Conservation (phyloP, 495 filamentous ascomycete genomes). For the Penicillium cataractarum region DNA sequence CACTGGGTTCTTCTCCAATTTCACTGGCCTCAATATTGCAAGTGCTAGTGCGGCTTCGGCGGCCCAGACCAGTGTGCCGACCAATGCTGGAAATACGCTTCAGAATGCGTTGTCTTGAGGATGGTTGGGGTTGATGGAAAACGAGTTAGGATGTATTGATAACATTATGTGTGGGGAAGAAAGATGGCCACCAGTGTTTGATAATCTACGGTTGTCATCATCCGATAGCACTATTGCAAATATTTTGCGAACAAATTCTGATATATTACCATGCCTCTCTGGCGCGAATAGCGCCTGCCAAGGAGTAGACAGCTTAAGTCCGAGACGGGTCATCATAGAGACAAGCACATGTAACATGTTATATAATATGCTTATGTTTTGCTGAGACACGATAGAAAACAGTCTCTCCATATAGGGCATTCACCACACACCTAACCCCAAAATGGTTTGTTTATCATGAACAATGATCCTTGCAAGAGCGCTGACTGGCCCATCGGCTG, state of each 20-base stretch:
- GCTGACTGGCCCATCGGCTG: not conserved
- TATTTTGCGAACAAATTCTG: not conserved
- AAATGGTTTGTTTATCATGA: conserved; percentile 4
- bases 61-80: not conserved
- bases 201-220: not conserved
- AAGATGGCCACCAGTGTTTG: not conserved
- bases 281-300: not conserved
- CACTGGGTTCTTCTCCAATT: not conserved
- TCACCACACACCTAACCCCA: not conserved
- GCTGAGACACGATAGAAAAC: not conserved
- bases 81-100: not conserved
- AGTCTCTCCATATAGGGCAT: not conserved
- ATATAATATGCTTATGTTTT: conserved; percentile 2
- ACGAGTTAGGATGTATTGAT: not conserved
- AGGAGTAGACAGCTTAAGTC: not conserved
- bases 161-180: too few relatives aligned
- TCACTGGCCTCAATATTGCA: not conserved
- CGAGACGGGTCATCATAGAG: not conserved
- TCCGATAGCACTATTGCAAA: not conserved
- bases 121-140: not conserved
- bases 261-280: not conserved
- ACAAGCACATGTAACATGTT: not conserved
- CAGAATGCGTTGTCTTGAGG: not conserved
- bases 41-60: not conserved
- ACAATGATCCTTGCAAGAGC: not conserved